These are phyloP conservation scores for Chenopodium formosanum DNA, from an alignment of 148 eudicot genomes.

Conservation along the genomic window DNA sequence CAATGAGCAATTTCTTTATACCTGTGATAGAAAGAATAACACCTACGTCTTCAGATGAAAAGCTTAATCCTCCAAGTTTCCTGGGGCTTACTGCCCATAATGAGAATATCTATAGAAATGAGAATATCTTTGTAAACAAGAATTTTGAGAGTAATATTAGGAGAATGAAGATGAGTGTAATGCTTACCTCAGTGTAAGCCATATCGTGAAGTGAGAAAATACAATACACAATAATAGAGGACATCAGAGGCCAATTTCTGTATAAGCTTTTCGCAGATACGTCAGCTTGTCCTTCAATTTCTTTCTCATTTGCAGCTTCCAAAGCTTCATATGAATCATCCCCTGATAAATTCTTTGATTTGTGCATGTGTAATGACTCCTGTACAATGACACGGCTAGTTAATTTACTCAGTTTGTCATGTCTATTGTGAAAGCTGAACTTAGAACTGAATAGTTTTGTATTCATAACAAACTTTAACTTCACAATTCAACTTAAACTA, in stretches of 20 bases:
- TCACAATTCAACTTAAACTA: background rate
- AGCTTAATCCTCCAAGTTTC: constrained; percentile 44
- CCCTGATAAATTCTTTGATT: constrained; percentile 5
- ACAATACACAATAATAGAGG: constrained; percentile 77
- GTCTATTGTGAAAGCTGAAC: background rate
- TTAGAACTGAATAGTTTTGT: background rate
- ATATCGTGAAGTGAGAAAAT: constrained; percentile 89
- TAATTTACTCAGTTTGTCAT: too few species aligned
- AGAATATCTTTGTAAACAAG: background rate
- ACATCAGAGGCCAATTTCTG: constrained; percentile 89
- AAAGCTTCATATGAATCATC: constrained; percentile 40
- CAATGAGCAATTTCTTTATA: background rate
- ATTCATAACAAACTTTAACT: background rate
- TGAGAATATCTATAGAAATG: constrained; percentile 36
- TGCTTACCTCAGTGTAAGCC: constrained; percentile 79
- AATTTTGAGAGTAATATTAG: background rate
- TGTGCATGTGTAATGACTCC: constrained; percentile 85
- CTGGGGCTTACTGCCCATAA: constrained; percentile 49
- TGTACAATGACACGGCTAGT: constrained; percentile 18
- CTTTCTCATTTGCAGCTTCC: constrained; percentile 47
- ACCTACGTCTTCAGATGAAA: constrained; percentile 34
- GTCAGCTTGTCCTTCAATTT: constrained; percentile 20
- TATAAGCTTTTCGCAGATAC: constrained; percentile 47
- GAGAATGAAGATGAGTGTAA: background rate
- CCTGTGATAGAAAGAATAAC: constrained; percentile 42